phyloP scores from a whole-genome alignment of 495 filamentous ascomycete species.

The Daldinia childiae region DNA sequence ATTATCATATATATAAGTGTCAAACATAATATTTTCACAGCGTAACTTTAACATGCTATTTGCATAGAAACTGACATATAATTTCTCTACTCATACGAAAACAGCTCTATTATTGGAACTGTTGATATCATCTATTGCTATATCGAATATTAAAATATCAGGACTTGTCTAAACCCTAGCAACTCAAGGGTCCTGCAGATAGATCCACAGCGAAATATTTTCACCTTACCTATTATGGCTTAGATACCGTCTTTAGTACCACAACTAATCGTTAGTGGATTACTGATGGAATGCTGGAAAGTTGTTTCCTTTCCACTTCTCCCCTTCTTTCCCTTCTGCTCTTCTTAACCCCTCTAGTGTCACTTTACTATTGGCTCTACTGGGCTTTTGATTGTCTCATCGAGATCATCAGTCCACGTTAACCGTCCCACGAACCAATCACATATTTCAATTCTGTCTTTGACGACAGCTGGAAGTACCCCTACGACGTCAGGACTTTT shows the following conservation, averaged over 20 bases:
- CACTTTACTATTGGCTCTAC: constrained; percentile 21
- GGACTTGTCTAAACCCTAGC: background rate
- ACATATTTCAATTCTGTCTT: constrained; percentile 20
- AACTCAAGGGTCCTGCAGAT: constrained; percentile 31
- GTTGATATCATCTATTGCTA: background rate
- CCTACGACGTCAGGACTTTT: constrained; percentile 49
- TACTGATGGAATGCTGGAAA: background rate
- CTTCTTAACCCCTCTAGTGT: background rate
- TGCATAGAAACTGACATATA: too few species aligned
- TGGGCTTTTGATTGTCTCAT: constrained; percentile 27
- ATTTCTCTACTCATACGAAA: background rate
- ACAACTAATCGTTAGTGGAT: constrained; percentile 7
- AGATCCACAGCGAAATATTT: background rate
- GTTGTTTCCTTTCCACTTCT: background rate
- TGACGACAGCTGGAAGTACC: constrained; percentile 28
- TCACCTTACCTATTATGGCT: constrained; percentile 1
- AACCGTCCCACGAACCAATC: constrained; percentile 22
- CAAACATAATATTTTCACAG: too few species aligned
- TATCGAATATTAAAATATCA: background rate
- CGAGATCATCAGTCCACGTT: constrained; percentile 33
- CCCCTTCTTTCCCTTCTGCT: background rate
- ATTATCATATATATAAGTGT: too few species aligned
- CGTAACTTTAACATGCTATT: too few species aligned
- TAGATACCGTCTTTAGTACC: constrained; percentile 28
- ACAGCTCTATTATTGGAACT: background rate